Evolutionary conservation across 1,139 yeast genomes (phyloP), one percentile per base, ranked within the genome.

Genomic region (Spathaspora sp.): DNA sequence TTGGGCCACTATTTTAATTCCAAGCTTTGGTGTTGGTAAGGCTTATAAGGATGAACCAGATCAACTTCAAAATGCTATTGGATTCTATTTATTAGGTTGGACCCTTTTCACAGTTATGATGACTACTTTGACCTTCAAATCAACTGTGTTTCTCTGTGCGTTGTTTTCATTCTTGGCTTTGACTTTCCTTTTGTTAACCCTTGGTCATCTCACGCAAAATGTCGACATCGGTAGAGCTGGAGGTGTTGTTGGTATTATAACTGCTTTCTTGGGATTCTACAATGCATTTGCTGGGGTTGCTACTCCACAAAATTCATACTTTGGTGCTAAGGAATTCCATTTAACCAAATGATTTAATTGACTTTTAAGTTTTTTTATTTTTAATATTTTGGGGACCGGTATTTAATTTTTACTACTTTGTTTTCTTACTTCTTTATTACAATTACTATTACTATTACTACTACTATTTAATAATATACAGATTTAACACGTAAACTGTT

Each of bases 11-110:
- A 67, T 73, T 47, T 50, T 60, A 43, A 45, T 72, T 41, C 54
- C 56, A 29, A 48, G 53, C 42, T 65, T 65, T 55, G 90, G 91
- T 37, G 84, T 89, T 48, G 70, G 65, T 16, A 70, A 70, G 1
- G 84, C 91, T 2, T 83, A 79, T 55, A 66, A 64, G 1, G 71
- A 64, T 6, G 70, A 72, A 44, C 63, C 57, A 7, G 59, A 51
- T 4, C 63, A 61, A 51, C 49, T 63, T 9, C 49, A 37, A 9
- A 59, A 63, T 53, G 80, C 80, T 6, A 49, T 72, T 38, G 78
- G 76, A 3, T 61, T 76, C 44, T 75, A 61, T 60, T 61, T 75
- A 40, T 43, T 74, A 18, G 74, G 74, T 2, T 76, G 80, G 81
- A 68, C 68, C 5, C 59, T 76, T 7, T 74, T 76, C 52, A 67